These are phyloP conservation scores for Populus hybrid DNA, from an alignment of 441 rosid genomes.

Conservation along the genomic window DNA sequence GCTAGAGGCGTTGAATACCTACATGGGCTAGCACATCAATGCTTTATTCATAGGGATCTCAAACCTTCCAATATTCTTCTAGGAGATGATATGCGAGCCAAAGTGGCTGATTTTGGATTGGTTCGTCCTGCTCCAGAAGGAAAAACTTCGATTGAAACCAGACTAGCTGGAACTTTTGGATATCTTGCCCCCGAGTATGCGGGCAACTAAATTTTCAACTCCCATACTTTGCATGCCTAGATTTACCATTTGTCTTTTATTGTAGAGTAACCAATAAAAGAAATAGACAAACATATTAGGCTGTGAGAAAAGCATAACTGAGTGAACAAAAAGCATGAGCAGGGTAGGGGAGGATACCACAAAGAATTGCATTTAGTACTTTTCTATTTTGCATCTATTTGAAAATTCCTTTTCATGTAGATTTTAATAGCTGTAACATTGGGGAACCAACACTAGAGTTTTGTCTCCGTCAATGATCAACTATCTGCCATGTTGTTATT, in stretches of 20 bases:
- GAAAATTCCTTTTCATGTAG: neutral
- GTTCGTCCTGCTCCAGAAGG: conserved; percentile 83
- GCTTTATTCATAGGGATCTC: conserved; percentile 72
- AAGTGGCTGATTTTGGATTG: conserved; percentile 78
- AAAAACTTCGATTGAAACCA: conserved; percentile 65
- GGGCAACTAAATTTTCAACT: conserved; percentile 30
- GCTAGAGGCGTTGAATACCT: conserved; percentile 81
- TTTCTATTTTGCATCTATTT: neutral
- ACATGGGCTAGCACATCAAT: conserved; percentile 70
- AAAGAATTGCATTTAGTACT: neutral
- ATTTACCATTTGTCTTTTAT: neutral
- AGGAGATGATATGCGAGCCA: conserved; percentile 78
- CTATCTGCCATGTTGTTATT: neutral
- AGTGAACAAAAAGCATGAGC: neutral
- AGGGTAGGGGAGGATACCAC: neutral
- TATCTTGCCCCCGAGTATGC: conserved; percentile 31
- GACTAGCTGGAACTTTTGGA: conserved; percentile 76
- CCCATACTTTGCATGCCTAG: neutral
- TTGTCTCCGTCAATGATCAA: neutral
- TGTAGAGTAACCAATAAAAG: neutral
- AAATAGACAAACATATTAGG: neutral
- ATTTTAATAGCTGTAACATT: neutral
- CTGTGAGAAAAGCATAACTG: neutral
- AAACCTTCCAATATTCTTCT: conserved; percentile 84
- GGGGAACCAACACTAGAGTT: neutral